Conservation (phyloP, 805 yeast genomes). For the Tanozyma kutaoensis region DNA sequence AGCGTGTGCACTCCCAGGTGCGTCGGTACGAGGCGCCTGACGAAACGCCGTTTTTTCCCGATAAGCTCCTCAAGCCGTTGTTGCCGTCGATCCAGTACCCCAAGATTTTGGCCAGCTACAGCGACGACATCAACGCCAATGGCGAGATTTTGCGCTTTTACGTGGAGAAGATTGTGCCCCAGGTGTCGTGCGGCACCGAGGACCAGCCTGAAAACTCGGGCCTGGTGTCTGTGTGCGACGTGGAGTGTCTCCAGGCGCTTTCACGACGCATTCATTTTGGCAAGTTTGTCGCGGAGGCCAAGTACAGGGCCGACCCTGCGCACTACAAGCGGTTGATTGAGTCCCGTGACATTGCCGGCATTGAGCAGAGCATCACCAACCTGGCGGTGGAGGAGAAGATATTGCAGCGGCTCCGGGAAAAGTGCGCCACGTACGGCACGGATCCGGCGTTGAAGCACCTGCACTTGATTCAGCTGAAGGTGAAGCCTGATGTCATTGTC, state of each 20-base stretch:
- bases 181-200: constrained; percentile 48
- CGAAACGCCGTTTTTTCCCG: constrained; percentile 81
- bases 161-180: constrained; percentile 62
- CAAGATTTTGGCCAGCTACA: constrained; percentile 57
- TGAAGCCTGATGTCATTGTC: constrained; percentile 73
- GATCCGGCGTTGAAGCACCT: constrained; percentile 72
- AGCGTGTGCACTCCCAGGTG: constrained; percentile 51
- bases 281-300: constrained; percentile 93
- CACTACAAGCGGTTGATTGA: constrained; percentile 51
- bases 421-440: constrained; percentile 78
- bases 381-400: constrained; percentile 77
- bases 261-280: constrained; percentile 95
- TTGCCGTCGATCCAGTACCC: constrained; percentile 77
- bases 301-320: constrained; percentile 58
- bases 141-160: constrained; percentile 54
- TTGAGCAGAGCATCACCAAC: constrained; percentile 76
- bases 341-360: constrained; percentile 54
- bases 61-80: constrained; percentile 49
- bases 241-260: constrained; percentile 76
- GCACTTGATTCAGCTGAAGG: constrained; percentile 57
- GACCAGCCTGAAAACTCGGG: constrained; percentile 84
- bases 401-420: constrained; percentile 59
- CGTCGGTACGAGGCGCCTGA: constrained; percentile 93
- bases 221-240: constrained; percentile 73
- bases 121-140: constrained; percentile 68